Evolutionary conservation across 768 basidiomycete genomes (phyloP), one percentile per base, ranked within the genome.

Genomic region (Russula sp.): DNA sequence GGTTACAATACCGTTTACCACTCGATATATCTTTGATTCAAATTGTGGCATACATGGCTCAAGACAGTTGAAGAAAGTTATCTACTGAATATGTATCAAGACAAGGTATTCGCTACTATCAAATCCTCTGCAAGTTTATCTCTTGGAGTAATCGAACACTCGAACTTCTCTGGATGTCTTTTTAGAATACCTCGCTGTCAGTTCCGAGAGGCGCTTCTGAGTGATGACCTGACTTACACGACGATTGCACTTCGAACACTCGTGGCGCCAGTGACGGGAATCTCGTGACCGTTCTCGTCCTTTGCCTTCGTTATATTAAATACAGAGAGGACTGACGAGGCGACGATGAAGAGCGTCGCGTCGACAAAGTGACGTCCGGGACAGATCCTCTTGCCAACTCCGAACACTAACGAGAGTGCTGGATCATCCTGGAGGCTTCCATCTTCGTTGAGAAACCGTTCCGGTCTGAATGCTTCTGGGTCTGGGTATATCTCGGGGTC

Each of bases 321-420:
- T 6, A 58, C 42, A 1, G 65, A 56, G 25, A 66, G 29, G 10
- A 66, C 38, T 2, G 66, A 50, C 38, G 36, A 65, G 0, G 53
- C 39, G 18, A 64, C 43, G 8, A 70, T 47, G 47, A 62, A 70
- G 2, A 69, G 46, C 3, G 56, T 64, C 20, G 59, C 42, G 14
- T 70, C 69, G 0, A 60, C 69, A n/a, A 69, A 47, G 25, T 67
- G 61, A 32, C 66, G 66, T 10, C 68, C 69, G 0, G 68, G 66
- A 45, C 69, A 69, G 53, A 64, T 61, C 41, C 64, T 32, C 45
- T 47, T 65, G 18, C 64, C 64, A 16, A 20, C 29, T 2, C 64
- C 64, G n/a, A 61, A 65, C 6, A 42, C 60, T 5, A 52, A 6
- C 9, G 36, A 1, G 2, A 65, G 42, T 9, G 22, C 13, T 3